phyloP scores from a whole-genome alignment of 1,139 yeast genomes.

The Petasospora rhodanensis region DNA sequence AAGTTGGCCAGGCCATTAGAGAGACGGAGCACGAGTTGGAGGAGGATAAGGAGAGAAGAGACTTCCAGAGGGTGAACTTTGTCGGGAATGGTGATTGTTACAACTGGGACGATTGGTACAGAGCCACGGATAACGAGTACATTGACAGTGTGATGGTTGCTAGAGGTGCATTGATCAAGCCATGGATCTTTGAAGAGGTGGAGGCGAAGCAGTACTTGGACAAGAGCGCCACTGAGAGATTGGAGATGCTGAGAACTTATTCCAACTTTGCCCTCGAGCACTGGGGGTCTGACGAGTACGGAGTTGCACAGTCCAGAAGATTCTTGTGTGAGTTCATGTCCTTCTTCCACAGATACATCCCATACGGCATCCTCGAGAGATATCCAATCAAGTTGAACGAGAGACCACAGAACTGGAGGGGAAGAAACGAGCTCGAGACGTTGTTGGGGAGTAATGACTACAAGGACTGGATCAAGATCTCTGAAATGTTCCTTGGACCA shows the following conservation, averaged over 20 bases:
- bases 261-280: slow-evolving; percentile 84
- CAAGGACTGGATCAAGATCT: slow-evolving; percentile 91
- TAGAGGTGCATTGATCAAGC: slow-evolving; percentile 94
- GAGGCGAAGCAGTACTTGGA: slow-evolving; percentile 86
- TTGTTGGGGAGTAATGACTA: slow-evolving; percentile 80
- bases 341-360: slow-evolving; percentile 90
- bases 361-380: slow-evolving; percentile 86
- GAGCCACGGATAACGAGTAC: slow-evolving; percentile 61
- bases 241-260: slow-evolving; percentile 65
- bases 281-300: slow-evolving; percentile 98
- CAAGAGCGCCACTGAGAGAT: slow-evolving; percentile 83
- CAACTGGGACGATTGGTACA: slow-evolving; percentile 85
- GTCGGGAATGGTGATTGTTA: slow-evolving; percentile 94
- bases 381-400: slow-evolving; percentile 87
- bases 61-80: slow-evolving; percentile 48
- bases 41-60: slow-evolving; percentile 45
- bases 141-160: slow-evolving; percentile 97
- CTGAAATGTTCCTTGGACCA: slow-evolving; percentile 95
- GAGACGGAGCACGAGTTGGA: slow-evolving; percentile 45
- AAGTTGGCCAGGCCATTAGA: slow-evolving; percentile 66
- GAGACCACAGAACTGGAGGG: slow-evolving; percentile 91
- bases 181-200: slow-evolving; percentile 97
- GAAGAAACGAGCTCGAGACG: slow-evolving; percentile 92
- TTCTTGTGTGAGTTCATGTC: slow-evolving; percentile 92
- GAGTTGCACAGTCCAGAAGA: slow-evolving; percentile 82